Conservation (phyloP, 75 land plant species). For the Pinus taeda region DNA sequence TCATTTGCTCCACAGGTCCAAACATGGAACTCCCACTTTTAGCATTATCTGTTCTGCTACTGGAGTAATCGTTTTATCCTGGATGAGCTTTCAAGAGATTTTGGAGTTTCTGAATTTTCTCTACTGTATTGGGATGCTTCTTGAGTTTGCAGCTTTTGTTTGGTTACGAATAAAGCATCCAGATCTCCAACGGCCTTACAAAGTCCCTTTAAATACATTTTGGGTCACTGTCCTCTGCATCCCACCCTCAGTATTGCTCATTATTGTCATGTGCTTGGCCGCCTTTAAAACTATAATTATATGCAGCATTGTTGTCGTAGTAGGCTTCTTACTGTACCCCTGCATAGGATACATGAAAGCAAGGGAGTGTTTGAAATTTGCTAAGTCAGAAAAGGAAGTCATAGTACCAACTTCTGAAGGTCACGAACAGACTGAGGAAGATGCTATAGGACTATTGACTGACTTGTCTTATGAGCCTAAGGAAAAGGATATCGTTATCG, state of each 20-base stretch:
- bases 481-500: too few species aligned
- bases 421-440: too few species aligned
- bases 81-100: constrained; percentile 87
- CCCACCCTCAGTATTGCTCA: constrained; percentile 50
- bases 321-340: constrained; percentile 55
- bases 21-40: constrained; percentile 69
- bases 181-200: constrained; percentile 62
- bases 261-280: constrained; percentile 72
- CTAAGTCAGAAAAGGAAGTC: too few species aligned
- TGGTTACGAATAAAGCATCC: constrained; percentile 62
- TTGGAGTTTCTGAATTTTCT: constrained; percentile 56
- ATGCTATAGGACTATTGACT: too few species aligned
- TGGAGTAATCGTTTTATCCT: constrained; percentile 72
- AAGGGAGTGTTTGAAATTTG: constrained; percentile 23
- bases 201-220: constrained; percentile 48
- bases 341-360: constrained; percentile 37
- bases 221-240: constrained; percentile 51
- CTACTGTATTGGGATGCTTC: constrained; percentile 79
- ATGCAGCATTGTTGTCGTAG: constrained; percentile 23
- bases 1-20: constrained; percentile 35
- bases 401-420: too few species aligned
- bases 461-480: too few species aligned
- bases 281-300: constrained; percentile 47
- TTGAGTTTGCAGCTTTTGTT: constrained; percentile 85
- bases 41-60: constrained; percentile 73